Conservation (phyloP, 164 flowering plant species). For the Vitis amurensis region DNA sequence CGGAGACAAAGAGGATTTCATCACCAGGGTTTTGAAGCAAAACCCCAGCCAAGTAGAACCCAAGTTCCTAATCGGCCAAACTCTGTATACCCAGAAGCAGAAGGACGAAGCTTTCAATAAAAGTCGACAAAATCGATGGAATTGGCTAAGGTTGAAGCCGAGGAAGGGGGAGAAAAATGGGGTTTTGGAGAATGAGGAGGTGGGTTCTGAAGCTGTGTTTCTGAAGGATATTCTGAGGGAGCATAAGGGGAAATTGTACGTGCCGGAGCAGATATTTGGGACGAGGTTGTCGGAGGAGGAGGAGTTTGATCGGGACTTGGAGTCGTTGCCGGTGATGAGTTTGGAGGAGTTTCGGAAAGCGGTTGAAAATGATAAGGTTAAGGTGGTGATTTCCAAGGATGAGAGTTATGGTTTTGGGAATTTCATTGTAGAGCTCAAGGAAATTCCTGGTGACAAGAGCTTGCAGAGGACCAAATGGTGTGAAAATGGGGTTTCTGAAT, state of each 20-base stretch:
- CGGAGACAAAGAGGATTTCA: constrained; percentile 57
- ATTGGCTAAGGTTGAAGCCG: constrained; percentile 34
- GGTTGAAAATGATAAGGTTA: constrained; percentile 59
- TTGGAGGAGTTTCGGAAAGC: constrained; percentile 67
- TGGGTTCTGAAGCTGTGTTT: constrained; percentile 41
- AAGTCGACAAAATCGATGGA: constrained; percentile 11
- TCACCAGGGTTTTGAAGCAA: constrained; percentile 79
- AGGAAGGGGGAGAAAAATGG: constrained; percentile 16
- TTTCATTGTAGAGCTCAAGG: constrained; percentile 77
- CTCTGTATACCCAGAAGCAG: constrained; percentile 66
- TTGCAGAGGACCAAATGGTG: constrained; percentile 87
- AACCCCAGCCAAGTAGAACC: constrained; percentile 93
- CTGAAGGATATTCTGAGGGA: constrained; percentile 83
- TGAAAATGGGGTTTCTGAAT: not conserved
- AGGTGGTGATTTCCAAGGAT: constrained; percentile 67
- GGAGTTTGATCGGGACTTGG: constrained; percentile 60
- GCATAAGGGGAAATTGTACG: constrained; percentile 83
- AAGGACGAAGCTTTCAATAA: constrained; percentile 43
- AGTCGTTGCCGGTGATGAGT: constrained; percentile 71
- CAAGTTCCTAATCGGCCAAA: constrained; percentile 54
- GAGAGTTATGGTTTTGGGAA: constrained; percentile 39
- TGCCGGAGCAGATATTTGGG: constrained; percentile 81
- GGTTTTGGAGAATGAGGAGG: constrained; percentile 15
- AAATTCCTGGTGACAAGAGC: constrained; percentile 76
- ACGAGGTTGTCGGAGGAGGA: constrained; percentile 72